Conservation (phyloP, 257 asterid species). For the Penstemon davidsonii region DNA sequence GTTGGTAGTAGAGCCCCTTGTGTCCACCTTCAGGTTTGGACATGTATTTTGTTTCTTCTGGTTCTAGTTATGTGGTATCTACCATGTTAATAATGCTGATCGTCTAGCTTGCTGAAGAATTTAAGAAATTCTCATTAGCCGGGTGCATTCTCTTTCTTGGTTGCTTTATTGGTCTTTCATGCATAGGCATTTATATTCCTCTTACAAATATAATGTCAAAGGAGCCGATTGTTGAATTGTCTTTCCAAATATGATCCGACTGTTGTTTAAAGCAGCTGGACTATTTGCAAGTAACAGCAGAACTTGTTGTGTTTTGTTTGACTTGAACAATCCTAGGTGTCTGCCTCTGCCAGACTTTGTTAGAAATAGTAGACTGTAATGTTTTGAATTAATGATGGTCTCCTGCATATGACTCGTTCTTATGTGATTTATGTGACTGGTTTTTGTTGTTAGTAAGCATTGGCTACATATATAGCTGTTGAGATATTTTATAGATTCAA, state of each 20-base stretch:
- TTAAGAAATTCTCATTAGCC: neutral
- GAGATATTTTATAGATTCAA: no score
- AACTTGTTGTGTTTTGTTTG: neutral
- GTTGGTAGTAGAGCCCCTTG: slow-evolving; percentile 31
- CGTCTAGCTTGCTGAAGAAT: neutral
- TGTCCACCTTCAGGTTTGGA: slow-evolving; percentile 56
- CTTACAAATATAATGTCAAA: neutral
- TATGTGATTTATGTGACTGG: slow-evolving; percentile 2
- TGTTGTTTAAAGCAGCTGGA: neutral
- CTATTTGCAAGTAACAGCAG: neutral
- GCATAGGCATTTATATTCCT: neutral
- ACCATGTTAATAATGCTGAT: neutral
- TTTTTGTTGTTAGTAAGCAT: neutral
- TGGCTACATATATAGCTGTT: neutral
- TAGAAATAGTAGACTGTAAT: slow-evolving; percentile 1
- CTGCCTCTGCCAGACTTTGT: slow-evolving; percentile 14
- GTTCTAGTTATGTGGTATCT: neutral
- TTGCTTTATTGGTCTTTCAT: neutral
- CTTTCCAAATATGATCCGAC: neutral
- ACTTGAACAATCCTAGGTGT: neutral
- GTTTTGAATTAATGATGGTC: slow-evolving; percentile 9
- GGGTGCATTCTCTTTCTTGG: neutral
- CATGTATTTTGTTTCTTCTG: neutral
- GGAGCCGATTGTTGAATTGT: neutral
- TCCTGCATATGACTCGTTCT: neutral